Base-by-base conservation (phyloP, 768 basidiomycete genomes). In the Lentinula lateritia region DNA sequence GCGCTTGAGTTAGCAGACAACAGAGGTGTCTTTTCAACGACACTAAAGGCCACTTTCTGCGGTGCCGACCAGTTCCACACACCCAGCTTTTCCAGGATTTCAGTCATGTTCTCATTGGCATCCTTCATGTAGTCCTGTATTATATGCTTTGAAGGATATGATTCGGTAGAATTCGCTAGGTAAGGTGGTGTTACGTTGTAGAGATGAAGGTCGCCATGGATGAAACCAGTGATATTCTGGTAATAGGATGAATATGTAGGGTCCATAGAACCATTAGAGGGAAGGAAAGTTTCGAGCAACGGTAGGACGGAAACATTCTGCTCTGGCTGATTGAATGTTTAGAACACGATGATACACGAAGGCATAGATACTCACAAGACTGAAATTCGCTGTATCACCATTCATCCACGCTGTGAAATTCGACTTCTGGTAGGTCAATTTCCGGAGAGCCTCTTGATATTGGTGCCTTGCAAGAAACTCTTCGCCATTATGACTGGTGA, bases 391-490 rank as follows among this genome's bases (percentile, higher is more conserved):
- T 18, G 73, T 74, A 8, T 83, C 85, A 6, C 87, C 86, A 66
- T 87, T 85, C 72, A 89, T 72, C 89, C 89, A 93, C 0, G 85
- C 82, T 1, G 88, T 86, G 67, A 83, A 93, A 70, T 92, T 90
- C n/a, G 81, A 80, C 12, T 86, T 71, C 63, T 90, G 84, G 67
- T 82, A 76, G 36, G 78, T 78, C 62, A 92, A 71, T 6, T 78
- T 78, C 35, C 78, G 74, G 5, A 93, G 68, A n/a, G 84, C 76
- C 63, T 90, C 83, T 68, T 88, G 79, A 70, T 88, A 89, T 61
- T 85, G 84, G 66, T 81, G 83, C 61, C 84, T 77, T 15, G 82
- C 80, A 5, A 85, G 73, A 62, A 82, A 83, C 68, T 89, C 88
- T 66, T 90, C 89, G 6, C 83, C 80, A 62, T 81, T 86, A 62